These are phyloP conservation scores for Lachnellula subtilissima DNA, from an alignment of 2,329 filamentous ascomycete genomes.

Conservation along the genomic window DNA sequence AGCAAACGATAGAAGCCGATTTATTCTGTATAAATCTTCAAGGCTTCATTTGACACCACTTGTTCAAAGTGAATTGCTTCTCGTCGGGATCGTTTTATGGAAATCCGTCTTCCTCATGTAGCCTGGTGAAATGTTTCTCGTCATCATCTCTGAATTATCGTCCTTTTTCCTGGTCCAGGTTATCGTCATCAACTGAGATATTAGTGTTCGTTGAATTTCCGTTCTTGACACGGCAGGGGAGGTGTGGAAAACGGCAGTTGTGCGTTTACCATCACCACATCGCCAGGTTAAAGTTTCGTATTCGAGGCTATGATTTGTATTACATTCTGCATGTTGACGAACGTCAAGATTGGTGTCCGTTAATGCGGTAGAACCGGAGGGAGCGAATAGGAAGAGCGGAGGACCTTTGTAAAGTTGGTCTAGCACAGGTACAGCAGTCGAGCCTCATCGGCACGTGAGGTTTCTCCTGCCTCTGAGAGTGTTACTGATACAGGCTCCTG, in stretches of 20 bases:
- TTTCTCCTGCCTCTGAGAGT: constrained; percentile 8
- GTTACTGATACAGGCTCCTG: constrained; percentile 17
- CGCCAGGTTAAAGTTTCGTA: constrained; percentile 16
- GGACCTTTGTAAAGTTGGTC: constrained; percentile 13
- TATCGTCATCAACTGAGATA: constrained; percentile 15
- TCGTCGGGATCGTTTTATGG: constrained; percentile 17
- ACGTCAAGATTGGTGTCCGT: constrained; percentile 18
- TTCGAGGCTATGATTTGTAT: constrained; percentile 15
- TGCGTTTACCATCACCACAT: constrained; percentile 9
- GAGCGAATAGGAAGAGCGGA: constrained; percentile 21
- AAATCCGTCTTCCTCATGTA: constrained; percentile 26
- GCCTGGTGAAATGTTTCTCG: constrained; percentile 29
- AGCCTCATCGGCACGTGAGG: constrained; percentile 21
- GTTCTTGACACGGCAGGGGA: constrained; percentile 11
- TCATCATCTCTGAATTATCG: constrained; percentile 25
- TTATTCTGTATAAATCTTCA: no score
- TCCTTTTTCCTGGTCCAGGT: constrained; percentile 20
- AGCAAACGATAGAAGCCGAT: no score
- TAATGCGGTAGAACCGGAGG: constrained; percentile 18
- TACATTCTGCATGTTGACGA: constrained; percentile 19
- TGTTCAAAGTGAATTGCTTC: constrained; percentile 16
- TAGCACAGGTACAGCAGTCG: constrained; percentile 22
- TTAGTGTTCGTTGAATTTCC: constrained; percentile 9
- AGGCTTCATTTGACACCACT: no score
- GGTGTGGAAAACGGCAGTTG: constrained; percentile 4